Base-by-base conservation (phyloP, 176 grass and related monocot genomes). In the Olyra latifolia region DNA sequence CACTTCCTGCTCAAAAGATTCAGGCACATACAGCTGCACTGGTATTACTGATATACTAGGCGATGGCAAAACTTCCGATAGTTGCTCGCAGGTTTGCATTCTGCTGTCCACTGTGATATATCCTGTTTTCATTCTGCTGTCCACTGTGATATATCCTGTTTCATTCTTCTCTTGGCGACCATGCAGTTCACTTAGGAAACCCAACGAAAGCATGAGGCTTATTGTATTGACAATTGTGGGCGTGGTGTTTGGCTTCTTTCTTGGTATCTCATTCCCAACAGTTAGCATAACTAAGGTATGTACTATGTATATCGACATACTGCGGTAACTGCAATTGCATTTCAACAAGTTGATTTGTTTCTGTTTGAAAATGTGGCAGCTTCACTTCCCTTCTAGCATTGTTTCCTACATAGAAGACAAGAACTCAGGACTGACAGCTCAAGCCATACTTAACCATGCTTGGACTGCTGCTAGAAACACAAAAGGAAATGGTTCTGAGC, bases 361-460 rank as follows among this genome's bases (percentile, higher is more conserved):
- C 32, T 67, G 25, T 62, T 90, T 60, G 0, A 11, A 69, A 24
- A 68, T 73, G 56, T 76, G 78, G 88, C 90, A 95, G 96, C 86
- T 98, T 60, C 90, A 93, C 80, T 93, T 98, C 22, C 86, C 92
- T 57, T 65, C 88, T 69, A 91, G 83, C 56, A 84, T 95, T 47
- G 75, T 91, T 62, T 80, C 90, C 55, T 85, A 87, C 49, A 86
- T 91, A 69, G 88, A 91, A 4, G 92, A 95, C 60, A 91, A 76
- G 88, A 93, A 94, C 81, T 93, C 92, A 10, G 85, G 81, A 24
- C 71, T 93, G 4, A 42, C 77, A 39, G 91, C 92, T 82, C 88
- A 91, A 81, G 86, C 87, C 52, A 69, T 98, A 74, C 77, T 95
- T 27, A 95, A 95, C 42, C 90, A 91, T 69, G 88, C 89, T 48